Conservation (phyloP, 2,329 filamentous ascomycete species). For the Cladophialophora yegresii region DNA sequence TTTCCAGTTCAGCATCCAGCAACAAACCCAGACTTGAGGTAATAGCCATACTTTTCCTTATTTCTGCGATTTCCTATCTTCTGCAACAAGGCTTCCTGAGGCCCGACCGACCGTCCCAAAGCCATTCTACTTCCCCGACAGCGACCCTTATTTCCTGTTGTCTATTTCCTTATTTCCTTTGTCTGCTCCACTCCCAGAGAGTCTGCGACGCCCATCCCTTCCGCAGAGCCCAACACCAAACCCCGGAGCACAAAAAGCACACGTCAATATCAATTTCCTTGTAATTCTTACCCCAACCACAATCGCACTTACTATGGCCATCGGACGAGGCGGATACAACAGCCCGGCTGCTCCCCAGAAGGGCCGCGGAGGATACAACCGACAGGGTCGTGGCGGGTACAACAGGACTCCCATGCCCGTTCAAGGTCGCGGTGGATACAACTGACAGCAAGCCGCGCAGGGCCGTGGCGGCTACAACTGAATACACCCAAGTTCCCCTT, state of each 20-base stretch:
- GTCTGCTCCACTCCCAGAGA: conserved; percentile 7
- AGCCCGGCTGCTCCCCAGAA: conserved; percentile 30
- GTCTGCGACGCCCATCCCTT: conserved; percentile 29
- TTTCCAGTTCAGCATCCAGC: conserved; percentile 12
- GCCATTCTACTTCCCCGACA: not conserved
- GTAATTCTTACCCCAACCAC: conserved; percentile 19
- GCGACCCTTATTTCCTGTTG: conserved; percentile 8
- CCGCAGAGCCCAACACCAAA: conserved; percentile 24
- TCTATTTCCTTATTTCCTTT: conserved; percentile 28
- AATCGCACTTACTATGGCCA: conserved; percentile 29
- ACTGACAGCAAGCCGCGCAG: conserved; percentile 36
- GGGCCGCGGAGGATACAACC: conserved; percentile 47
- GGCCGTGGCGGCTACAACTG: conserved; percentile 44
- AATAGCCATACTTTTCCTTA: conserved; percentile 29
- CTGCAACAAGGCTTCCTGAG: conserved; percentile 11
- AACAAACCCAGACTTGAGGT: conserved; percentile 20
- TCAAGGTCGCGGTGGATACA: conserved; percentile 31
- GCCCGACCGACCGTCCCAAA: conserved; percentile 4
- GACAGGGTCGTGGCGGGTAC: conserved; percentile 33
- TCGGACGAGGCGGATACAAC: conserved; percentile 41
- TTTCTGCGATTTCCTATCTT: conserved; percentile 18
- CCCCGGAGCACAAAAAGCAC: conserved; percentile 9
- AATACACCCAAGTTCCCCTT: conserved; percentile 9
- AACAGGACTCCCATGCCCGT: conserved; percentile 17
- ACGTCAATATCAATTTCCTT: conserved; percentile 26